These are phyloP conservation scores for Penicillium sp. DNA, from an alignment of 2,329 filamentous ascomycete genomes.

Conservation along the genomic window DNA sequence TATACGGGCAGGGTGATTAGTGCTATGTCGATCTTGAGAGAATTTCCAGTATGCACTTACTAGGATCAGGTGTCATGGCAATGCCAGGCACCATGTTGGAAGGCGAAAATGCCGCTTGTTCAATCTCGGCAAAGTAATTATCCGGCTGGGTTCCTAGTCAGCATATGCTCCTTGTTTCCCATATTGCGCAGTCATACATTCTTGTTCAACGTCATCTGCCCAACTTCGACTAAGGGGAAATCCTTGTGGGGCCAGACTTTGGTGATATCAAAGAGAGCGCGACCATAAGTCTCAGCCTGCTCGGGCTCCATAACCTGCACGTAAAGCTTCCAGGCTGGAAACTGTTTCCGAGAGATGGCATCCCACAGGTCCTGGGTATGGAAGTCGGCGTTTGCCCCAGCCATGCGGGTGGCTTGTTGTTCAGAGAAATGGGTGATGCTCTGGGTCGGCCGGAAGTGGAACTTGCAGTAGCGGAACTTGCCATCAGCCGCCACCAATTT, in stretches of 20 bases:
- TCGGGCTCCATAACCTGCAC: constrained; percentile 72
- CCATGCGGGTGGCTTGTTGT: constrained; percentile 72
- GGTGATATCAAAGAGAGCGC: constrained; percentile 79
- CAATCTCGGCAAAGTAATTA: constrained; percentile 68
- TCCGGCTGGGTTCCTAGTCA: constrained; percentile 30
- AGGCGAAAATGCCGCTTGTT: constrained; percentile 68
- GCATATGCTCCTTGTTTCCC: no score
- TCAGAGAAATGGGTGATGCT: constrained; percentile 53
- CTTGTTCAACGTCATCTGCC: constrained; percentile 71
- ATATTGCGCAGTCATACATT: neutral
- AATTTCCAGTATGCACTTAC: constrained; percentile 13
- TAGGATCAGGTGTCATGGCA: constrained; percentile 63
- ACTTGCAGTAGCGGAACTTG: constrained; percentile 60
- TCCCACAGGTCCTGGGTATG: constrained; percentile 73
- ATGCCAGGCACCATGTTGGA: constrained; percentile 65
- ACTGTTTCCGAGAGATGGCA: constrained; percentile 69
- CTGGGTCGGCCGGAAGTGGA: constrained; percentile 46
- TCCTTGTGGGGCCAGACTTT: constrained; percentile 80
- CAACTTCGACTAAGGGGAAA: constrained; percentile 72
- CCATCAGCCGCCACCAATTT: constrained; percentile 37
- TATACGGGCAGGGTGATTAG: constrained; percentile 4
- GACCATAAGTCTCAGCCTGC: constrained; percentile 73
- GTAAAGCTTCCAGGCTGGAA: constrained; percentile 74
- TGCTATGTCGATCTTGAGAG: no score
- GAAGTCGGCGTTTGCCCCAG: constrained; percentile 74